A percentile compares a stretch with the other conserved stretches of the same genome.
phyloP scores from a whole-genome alignment of 129 eudicot genomes.

The Tagetes patula region DNA sequence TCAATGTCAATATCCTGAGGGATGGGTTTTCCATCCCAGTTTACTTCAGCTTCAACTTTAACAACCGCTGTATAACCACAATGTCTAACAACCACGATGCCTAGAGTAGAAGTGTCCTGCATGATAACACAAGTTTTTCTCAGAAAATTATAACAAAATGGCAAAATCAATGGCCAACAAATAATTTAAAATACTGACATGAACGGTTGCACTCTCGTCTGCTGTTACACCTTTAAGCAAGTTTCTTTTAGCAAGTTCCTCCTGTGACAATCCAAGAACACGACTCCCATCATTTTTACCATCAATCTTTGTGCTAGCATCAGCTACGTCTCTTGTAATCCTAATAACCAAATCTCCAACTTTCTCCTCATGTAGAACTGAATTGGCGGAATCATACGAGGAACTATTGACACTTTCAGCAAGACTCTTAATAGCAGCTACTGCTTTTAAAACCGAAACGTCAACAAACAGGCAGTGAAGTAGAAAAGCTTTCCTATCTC shows the following conservation, averaged over 20 bases:
- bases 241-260: constrained; percentile 81
- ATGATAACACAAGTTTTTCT: constrained; percentile 6
- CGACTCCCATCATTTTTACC: constrained; percentile 77
- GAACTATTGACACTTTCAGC: constrained; percentile 35
- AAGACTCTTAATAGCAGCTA: constrained; percentile 53
- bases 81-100: constrained; percentile 89
- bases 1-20: constrained; percentile 79
- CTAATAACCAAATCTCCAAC: constrained; percentile 68
- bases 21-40: constrained; percentile 59
- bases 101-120: constrained; percentile 93
- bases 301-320: constrained; percentile 82
- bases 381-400: constrained; percentile 18
- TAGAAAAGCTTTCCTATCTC: constrained; percentile 93
- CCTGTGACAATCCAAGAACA: constrained; percentile 70
- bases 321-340: constrained; percentile 61
- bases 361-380: constrained; percentile 55
- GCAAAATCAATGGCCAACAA: neutral
- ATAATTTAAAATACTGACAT: constrained; percentile 51
- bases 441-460: constrained; percentile 88
- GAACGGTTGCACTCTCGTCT: constrained; percentile 92
- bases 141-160: neutral
- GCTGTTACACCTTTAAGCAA: constrained; percentile 94
- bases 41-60: constrained; percentile 65
- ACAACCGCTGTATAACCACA: constrained; percentile 90
- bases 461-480: constrained; percentile 93